Percentiles rank a stretch among this genome's conserved stretches.
These are phyloP conservation scores for Colletotrichum karsti DNA, from an alignment of 2,329 filamentous ascomycete species.

Conservation along the genomic window DNA sequence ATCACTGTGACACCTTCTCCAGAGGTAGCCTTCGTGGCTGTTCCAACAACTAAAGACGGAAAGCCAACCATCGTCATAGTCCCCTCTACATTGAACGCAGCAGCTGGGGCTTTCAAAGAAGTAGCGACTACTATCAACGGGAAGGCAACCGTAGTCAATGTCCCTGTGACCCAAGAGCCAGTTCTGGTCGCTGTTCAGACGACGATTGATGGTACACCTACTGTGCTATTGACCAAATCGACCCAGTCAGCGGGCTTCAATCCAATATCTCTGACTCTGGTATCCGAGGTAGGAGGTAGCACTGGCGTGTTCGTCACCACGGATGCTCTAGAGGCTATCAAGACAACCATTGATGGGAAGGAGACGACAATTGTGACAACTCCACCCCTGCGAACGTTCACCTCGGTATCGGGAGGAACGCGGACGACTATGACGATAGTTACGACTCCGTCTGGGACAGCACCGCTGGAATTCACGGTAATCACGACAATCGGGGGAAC, in stretches of 20 bases:
- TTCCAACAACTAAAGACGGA: not conserved
- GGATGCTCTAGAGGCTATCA: constrained; percentile 32
- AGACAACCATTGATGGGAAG: constrained; percentile 34
- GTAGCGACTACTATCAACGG: not conserved
- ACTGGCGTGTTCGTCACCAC: constrained; percentile 33
- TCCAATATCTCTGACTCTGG: constrained; percentile 34
- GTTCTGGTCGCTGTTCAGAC: constrained; percentile 13
- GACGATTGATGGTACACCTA: constrained; percentile 25
- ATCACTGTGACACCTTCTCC: constrained; percentile 22
- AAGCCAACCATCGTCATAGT: not conserved
- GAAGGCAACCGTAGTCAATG: constrained; percentile 4
- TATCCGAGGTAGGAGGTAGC: constrained; percentile 35
- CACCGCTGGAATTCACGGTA: constrained; percentile 32
- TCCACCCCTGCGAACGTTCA: constrained; percentile 33
- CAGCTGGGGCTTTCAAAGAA: not conserved
- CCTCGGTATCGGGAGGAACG: constrained; percentile 36
- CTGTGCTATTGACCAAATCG: constrained; percentile 27
- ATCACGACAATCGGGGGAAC: constrained; percentile 36
- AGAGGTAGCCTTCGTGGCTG: not conserved
- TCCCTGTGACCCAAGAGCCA: not conserved
- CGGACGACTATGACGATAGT: constrained; percentile 34
- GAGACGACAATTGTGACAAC: constrained; percentile 35
- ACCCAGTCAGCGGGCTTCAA: constrained; percentile 33
- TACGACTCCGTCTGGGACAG: constrained; percentile 36
- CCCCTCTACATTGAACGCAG: not conserved